These are phyloP conservation scores for Plantago rigida DNA, from an alignment of 305 asterid genomes.

Conservation along the genomic window DNA sequence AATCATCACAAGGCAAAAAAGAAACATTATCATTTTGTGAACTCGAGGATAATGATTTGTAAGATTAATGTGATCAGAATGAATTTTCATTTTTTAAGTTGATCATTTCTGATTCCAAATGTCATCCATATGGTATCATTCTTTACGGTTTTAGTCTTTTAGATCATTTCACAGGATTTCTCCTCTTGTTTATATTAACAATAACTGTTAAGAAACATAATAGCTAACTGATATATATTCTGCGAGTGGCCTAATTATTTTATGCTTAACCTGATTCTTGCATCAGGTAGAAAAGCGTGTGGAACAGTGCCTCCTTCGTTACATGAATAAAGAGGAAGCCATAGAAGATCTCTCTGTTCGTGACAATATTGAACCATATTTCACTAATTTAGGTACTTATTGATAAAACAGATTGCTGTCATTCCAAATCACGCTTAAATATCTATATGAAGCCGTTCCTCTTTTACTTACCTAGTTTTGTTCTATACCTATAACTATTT, in stretches of 20 bases:
- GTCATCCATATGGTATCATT: not conserved
- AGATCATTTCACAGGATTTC: not conserved
- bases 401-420: not conserved
- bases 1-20: too few relatives aligned
- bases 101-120: not conserved
- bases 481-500: not conserved
- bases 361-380: constrained; percentile 30
- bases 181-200: too few relatives aligned
- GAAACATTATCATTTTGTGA: too few relatives aligned
- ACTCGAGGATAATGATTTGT: too few relatives aligned
- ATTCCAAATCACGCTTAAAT: not conserved
- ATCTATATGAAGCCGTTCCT: not conserved
- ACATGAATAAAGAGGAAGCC: constrained; percentile 37
- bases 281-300: constrained; percentile 35
- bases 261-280: not conserved
- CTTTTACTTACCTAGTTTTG: not conserved
- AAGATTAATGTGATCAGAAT: too few relatives aligned
- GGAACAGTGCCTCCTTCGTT: constrained; percentile 31
- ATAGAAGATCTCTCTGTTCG: constrained; percentile 18
- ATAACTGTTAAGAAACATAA: not conserved
- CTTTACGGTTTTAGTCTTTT: not conserved
- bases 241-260: not conserved
- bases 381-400: constrained; percentile 33
- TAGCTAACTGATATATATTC: not conserved
- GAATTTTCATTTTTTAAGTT: too few relatives aligned